These are phyloP conservation scores for Leucogyrophana mollusca DNA, from an alignment of 768 basidiomycete genomes.

Conservation along the genomic window DNA sequence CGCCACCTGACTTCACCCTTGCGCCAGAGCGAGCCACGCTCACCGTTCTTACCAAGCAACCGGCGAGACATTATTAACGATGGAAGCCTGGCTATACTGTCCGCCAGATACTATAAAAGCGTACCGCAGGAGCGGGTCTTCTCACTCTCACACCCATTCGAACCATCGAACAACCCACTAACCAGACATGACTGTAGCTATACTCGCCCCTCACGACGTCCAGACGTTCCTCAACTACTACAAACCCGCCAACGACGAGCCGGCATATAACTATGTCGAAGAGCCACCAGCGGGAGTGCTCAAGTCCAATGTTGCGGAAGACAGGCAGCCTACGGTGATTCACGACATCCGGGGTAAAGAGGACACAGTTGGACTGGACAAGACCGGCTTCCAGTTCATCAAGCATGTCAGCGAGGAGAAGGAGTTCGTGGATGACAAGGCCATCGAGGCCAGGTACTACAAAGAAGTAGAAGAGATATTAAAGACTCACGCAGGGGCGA, in stretches of 20 bases:
- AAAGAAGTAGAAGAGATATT: constrained; percentile 40
- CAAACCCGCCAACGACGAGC: constrained; percentile 22
- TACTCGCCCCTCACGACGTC: constrained; percentile 33
- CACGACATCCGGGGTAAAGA: constrained; percentile 34
- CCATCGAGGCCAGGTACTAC: constrained; percentile 39
- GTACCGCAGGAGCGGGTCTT: too few species aligned
- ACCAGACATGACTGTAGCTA: constrained; percentile 21
- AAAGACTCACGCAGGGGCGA: constrained; percentile 38
- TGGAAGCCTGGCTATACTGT: too few species aligned
- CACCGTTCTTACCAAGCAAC: background rate
- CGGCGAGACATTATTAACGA: too few species aligned
- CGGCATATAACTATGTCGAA: constrained; percentile 34
- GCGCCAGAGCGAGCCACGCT: constrained; percentile 1
- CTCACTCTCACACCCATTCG: too few species aligned
- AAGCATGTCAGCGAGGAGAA: constrained; percentile 33
- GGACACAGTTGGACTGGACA: constrained; percentile 30
- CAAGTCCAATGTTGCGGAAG: constrained; percentile 29
- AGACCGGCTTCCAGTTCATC: constrained; percentile 45
- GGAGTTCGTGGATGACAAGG: constrained; percentile 38
- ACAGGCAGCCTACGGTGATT: constrained; percentile 17
- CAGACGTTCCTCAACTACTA: constrained; percentile 38
- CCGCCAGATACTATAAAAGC: too few species aligned
- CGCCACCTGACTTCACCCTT: constrained; percentile 7
- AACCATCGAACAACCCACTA: background rate
- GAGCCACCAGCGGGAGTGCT: constrained; percentile 24